Base-by-base conservation (phyloP, 2,329 filamentous ascomycete genomes). In the Cadophora sp. region DNA sequence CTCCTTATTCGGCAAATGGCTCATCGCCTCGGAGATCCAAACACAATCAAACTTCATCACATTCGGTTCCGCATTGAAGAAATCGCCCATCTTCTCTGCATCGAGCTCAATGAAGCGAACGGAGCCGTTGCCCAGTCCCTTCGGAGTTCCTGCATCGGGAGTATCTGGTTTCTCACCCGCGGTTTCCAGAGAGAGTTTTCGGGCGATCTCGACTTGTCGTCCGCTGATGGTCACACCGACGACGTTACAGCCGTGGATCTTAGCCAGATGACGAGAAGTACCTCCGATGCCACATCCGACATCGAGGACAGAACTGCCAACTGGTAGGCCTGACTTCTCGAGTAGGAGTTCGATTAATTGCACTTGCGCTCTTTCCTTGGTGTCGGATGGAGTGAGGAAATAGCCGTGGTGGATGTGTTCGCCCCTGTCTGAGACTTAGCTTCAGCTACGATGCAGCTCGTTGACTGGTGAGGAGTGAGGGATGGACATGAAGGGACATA, bases 321-420 rank as follows among this genome's bases (percentile, higher is more conserved):
- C 71, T 0, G 76, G 68, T 0, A 85, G 71, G 1, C 74, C 70
- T 1, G 83, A 83, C n/a, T 80, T 79, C 41, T 84, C 79, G 6
- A 88, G 80, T 3, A 89, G 81, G 14, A 87, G 80, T 30, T 81
- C 79, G 73, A 89, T 87, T 39, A 88, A 80, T 72, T 85, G 86
- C 27, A 83, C 74, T 75, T 89, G 87, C 2, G 86, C 86, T 36
- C 80, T 78, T 71, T 89, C 86, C 73, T 88, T 89, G 70, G 81
- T 83, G 69, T 87, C 84, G 20, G 72, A 78, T 0, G 81, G 78
- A 2, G 81, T 80, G 27, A 83, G 81, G 80, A 86, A 89, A 75
- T 88, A 87, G 63, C 86, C 86, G 70, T 89, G 86, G 73, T 89
- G 87, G 73, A 89, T 88, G 72, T 89, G 86, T 73, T 88, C 85